These are phyloP conservation scores for Nitzschia putrida DNA, from an alignment of 108 stramenopile species.

Conservation along the genomic window DNA sequence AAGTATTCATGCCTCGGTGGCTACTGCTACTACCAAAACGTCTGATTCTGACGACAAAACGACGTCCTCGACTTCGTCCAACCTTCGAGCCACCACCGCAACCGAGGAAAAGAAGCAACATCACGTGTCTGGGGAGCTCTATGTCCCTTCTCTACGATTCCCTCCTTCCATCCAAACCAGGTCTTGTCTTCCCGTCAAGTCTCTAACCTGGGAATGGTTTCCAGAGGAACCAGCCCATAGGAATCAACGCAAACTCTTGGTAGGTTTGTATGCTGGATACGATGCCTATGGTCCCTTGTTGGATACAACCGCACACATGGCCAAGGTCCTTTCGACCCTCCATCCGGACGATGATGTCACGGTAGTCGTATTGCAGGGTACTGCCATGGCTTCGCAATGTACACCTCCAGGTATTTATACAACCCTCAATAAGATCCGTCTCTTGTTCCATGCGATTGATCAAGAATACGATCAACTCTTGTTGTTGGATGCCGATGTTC, in stretches of 20 bases:
- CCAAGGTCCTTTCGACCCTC: slow-evolving; percentile 21
- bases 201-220: slow-evolving; percentile 29
- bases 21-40: no score
- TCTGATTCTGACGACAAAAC: no score
- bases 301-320: slow-evolving; percentile 12
- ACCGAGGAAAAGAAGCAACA: background rate
- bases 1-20: no score
- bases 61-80: no score
- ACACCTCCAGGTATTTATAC: slow-evolving; percentile 6
- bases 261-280: slow-evolving; percentile 24
- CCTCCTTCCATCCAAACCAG: background rate
- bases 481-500: slow-evolving; percentile 31
- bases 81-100: no score
- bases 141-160: slow-evolving; percentile 31
- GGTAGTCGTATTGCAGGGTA: slow-evolving; percentile 30
- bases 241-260: slow-evolving; percentile 5
- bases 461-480: slow-evolving; percentile 24
- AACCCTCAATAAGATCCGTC: slow-evolving; percentile 30
- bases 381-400: slow-evolving; percentile 26
- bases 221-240: background rate
- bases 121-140: slow-evolving; percentile 6
- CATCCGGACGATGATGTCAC: slow-evolving; percentile 7
- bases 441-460: slow-evolving; percentile 32
- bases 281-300: slow-evolving; percentile 18
- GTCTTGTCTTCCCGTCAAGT: slow-evolving; percentile 3